These are phyloP conservation scores for Penicillium goetzii DNA, from an alignment of 495 filamentous ascomycete genomes.

Conservation along the genomic window DNA sequence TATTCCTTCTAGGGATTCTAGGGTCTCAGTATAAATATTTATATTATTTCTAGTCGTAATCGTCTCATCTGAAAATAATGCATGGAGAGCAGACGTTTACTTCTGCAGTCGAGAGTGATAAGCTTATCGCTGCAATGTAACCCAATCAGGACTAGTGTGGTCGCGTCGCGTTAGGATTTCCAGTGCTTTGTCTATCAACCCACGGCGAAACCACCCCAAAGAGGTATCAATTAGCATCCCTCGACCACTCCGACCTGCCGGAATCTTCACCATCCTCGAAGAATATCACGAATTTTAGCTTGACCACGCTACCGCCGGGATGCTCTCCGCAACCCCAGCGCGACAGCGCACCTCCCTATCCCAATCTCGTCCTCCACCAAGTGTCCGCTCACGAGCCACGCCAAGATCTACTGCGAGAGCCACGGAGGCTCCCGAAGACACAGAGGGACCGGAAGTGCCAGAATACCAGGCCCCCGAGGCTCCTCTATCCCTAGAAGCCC, in stretches of 20 bases:
- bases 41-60: neutral
- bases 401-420: neutral
- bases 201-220: neutral
- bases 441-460: constrained; percentile 49
- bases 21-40: neutral
- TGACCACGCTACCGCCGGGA: neutral
- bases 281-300: neutral
- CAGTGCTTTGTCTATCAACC: constrained; percentile 14
- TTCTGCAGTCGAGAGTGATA: constrained; percentile 18
- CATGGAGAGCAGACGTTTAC: neutral
- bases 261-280: neutral
- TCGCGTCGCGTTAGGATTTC: constrained; percentile 41
- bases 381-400: constrained; percentile 12
- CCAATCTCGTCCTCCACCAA: constrained; percentile 25
- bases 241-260: neutral
- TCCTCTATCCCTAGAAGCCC: constrained; percentile 46
- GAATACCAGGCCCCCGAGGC: constrained; percentile 60
- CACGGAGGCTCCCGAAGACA: neutral
- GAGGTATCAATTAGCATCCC: neutral
- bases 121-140: constrained; percentile 34
- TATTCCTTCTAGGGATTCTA: neutral
- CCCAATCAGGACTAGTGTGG: constrained; percentile 40
- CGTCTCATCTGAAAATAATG: neutral
- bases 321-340: constrained; percentile 29
- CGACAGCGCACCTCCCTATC: constrained; percentile 21